These are phyloP conservation scores for Saitozyma sp. DNA, from an alignment of 768 basidiomycete species.

Conservation along the genomic window DNA sequence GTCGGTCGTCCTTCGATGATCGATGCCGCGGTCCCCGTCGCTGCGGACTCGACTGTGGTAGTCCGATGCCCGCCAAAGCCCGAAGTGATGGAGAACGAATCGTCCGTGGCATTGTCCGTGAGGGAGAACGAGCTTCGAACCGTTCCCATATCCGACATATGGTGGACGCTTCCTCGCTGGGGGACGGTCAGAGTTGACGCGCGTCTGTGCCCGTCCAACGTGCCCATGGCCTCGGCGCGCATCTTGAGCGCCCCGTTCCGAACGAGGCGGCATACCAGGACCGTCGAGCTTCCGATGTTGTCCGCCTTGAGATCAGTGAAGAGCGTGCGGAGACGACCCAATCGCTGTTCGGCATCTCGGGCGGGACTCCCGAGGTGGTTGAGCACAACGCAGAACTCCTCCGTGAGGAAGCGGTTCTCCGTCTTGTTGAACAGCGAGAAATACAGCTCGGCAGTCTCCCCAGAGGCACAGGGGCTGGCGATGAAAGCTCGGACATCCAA, in stretches of 20 bases:
- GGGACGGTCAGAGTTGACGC: slow-evolving; percentile 59
- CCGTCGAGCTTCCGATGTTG: slow-evolving; percentile 82
- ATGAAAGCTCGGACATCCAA: slow-evolving; percentile 90
- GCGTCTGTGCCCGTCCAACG: slow-evolving; percentile 57
- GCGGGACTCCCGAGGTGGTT: slow-evolving; percentile 74
- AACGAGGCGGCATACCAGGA: slow-evolving; percentile 85
- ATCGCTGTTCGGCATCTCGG: slow-evolving; percentile 58
- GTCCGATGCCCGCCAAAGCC: slow-evolving; percentile 31
- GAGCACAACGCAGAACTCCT: slow-evolving; percentile 84
- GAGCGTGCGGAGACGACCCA: slow-evolving; percentile 71
- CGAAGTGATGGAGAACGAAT: slow-evolving; percentile 47
- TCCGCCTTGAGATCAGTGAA: slow-evolving; percentile 85
- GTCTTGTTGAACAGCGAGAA: slow-evolving; percentile 89
- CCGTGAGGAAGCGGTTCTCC: slow-evolving; percentile 79
- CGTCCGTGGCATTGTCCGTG: slow-evolving; percentile 33
- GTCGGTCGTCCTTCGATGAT: slow-evolving; percentile 28
- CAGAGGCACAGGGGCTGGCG: slow-evolving; percentile 82
- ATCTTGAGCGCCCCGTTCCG: slow-evolving; percentile 83
- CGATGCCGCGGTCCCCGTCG: slow-evolving; percentile 10
- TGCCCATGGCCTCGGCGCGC: slow-evolving; percentile 59
- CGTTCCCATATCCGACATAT: slow-evolving; percentile 6
- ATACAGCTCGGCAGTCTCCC: slow-evolving; percentile 88
- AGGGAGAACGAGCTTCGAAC: slow-evolving; percentile 9
- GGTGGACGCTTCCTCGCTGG: slow-evolving; percentile 55
- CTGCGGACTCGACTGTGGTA: slow-evolving; percentile 20